Conservation (phyloP, 2,329 filamentous ascomycete genomes). For the Aspergillus eucalypticola region DNA sequence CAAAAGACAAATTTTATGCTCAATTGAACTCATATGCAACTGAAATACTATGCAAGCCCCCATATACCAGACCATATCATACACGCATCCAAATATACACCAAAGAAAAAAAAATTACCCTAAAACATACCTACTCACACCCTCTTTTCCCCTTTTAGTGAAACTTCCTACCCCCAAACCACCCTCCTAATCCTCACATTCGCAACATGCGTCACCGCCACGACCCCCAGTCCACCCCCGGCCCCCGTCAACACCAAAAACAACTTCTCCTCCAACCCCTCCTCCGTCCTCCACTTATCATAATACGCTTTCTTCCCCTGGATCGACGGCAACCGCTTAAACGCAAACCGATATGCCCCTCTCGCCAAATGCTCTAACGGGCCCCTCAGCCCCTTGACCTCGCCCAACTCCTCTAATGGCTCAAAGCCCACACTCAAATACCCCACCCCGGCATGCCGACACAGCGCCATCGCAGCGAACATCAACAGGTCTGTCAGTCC, state of each 20-base stretch:
- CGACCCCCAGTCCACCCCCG: slow-evolving; percentile 33
- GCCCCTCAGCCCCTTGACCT: slow-evolving; percentile 35
- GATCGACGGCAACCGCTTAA: slow-evolving; percentile 34
- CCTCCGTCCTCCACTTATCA: slow-evolving; percentile 43
- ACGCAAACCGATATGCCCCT: slow-evolving; percentile 34
- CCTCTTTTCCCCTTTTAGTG: neutral
- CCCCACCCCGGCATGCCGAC: slow-evolving; percentile 33
- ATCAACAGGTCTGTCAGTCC: slow-evolving; percentile 44
- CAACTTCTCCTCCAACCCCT: slow-evolving; percentile 31
- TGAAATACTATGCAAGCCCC: too few species aligned
- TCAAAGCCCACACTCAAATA: slow-evolving; percentile 45
- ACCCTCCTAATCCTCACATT: slow-evolving; percentile 40
- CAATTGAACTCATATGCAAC: too few species aligned
- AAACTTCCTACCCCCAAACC: neutral
- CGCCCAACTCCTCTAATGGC: slow-evolving; percentile 33
- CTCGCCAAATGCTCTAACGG: slow-evolving; percentile 32
- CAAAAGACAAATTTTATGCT: too few species aligned
- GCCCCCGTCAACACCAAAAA: slow-evolving; percentile 40
- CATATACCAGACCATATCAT: too few species aligned
- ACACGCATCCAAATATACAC: too few species aligned
- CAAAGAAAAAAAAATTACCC: neutral
- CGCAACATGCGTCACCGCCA: slow-evolving; percentile 41
- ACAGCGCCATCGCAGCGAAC: slow-evolving; percentile 40
- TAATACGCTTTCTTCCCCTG: slow-evolving; percentile 43
- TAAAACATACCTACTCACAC: neutral